A percentile compares a stretch with the other conserved stretches of the same genome.
These are phyloP conservation scores for Calvatia gigantea DNA, from an alignment of 768 basidiomycete genomes.

Conservation along the genomic window DNA sequence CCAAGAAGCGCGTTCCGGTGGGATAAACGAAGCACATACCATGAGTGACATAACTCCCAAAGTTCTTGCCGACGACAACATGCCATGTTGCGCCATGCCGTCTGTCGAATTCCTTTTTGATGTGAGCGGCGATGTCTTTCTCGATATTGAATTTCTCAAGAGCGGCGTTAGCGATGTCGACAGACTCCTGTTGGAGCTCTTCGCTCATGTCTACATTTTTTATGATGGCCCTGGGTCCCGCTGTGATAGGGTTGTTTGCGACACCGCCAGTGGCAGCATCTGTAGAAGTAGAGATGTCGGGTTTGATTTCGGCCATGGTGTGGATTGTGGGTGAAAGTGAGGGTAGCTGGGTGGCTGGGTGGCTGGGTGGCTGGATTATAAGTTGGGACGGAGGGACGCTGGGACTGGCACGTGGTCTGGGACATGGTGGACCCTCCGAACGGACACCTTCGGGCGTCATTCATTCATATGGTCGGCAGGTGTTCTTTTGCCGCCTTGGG, in stretches of 20 bases:
- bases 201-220: constrained; percentile 97
- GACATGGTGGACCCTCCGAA: constrained; percentile 1
- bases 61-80: constrained; percentile 98
- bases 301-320: constrained; percentile 48
- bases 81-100: constrained; percentile 95
- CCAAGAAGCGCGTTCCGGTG: constrained; percentile 9
- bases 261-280: constrained; percentile 50
- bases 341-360: constrained; percentile 1
- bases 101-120: constrained; percentile 98
- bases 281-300: constrained; percentile 54
- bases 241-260: constrained; percentile 28
- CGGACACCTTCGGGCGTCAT: constrained; percentile 7
- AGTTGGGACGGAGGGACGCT: not conserved
- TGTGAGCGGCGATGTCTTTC: constrained; percentile 96
- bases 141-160: constrained; percentile 92
- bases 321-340: not conserved
- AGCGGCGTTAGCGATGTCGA: constrained; percentile 82
- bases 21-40: constrained; percentile 48
- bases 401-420: constrained; percentile 10
- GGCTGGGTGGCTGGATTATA: constrained; percentile 1
- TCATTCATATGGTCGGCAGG: constrained; percentile 9
- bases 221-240: constrained; percentile 75
- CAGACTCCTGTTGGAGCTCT: constrained; percentile 93
- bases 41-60: constrained; percentile 97
- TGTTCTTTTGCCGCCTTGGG: constrained; percentile 13